A percentile compares a stretch with the other conserved stretches of the same genome.
Evolutionary conservation across 2,329 filamentous ascomycete genomes (phyloP).

Genomic region (Colletotrichum lupini): DNA sequence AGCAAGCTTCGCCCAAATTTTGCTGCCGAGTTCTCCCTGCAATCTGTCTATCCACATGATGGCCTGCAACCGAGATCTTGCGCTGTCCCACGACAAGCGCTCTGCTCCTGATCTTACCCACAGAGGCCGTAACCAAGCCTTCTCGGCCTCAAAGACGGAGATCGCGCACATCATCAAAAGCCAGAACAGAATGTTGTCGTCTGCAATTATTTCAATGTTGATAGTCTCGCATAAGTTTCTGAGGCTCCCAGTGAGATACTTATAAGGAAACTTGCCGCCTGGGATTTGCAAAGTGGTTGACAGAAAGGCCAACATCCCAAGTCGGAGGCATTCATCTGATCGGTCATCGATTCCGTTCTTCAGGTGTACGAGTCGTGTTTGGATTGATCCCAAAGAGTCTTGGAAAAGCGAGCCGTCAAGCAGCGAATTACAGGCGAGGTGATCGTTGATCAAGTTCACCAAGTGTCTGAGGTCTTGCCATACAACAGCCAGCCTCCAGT

Average conservation of each 20-base stretch:
- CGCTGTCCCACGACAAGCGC: neutral
- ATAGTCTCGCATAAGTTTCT: neutral
- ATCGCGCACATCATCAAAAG: neutral
- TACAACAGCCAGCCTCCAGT: neutral
- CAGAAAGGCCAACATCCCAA: neutral
- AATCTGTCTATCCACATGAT: neutral
- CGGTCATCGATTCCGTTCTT: neutral
- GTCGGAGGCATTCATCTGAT: neutral
- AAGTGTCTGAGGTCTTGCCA: neutral
- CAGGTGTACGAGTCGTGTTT: neutral
- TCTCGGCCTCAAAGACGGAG: neutral
- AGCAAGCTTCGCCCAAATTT: neutral
- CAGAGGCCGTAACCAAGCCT: neutral
- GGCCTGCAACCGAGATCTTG: neutral
- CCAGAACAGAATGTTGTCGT: neutral
- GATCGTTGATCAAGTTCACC: neutral
- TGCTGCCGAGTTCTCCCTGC: neutral
- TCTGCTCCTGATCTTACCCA: neutral
- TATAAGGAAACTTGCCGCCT: constrained; percentile 3
- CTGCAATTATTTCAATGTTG: neutral
- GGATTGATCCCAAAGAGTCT: neutral
- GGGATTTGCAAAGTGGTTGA: neutral
- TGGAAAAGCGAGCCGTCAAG: neutral
- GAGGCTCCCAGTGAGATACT: neutral
- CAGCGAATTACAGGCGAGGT: neutral